Conservation (phyloP, 2,329 filamentous ascomycete species). For the Fonsecaea nubica region DNA sequence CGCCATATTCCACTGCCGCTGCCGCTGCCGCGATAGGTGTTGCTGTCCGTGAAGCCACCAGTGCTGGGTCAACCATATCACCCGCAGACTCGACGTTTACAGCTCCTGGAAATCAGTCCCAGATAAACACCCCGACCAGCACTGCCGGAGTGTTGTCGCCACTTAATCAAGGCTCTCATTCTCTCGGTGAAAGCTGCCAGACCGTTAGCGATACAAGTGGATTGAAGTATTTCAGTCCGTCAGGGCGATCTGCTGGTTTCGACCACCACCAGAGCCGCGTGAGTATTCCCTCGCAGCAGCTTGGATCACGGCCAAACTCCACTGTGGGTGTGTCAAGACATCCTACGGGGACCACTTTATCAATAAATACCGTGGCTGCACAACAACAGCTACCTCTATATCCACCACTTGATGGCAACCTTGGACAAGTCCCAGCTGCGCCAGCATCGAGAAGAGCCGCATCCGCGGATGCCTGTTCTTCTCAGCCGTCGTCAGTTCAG, state of each 20-base stretch:
- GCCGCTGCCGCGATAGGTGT: conserved; percentile 10
- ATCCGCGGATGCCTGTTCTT: conserved; percentile 52
- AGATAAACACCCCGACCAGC: conserved; percentile 30
- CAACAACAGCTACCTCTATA: conserved; percentile 14
- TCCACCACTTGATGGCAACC: conserved; percentile 4
- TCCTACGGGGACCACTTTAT: conserved; percentile 16
- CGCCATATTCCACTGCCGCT: conserved; percentile 36
- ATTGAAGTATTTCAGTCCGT: conserved; percentile 12
- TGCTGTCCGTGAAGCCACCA: conserved; percentile 21
- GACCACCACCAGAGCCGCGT: conserved; percentile 17
- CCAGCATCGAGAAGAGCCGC: conserved; percentile 53
- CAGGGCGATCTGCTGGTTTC: conserved; percentile 9
- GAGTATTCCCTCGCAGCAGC: conserved; percentile 20
- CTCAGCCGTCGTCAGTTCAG: conserved; percentile 45
- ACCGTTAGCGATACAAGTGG: not conserved
- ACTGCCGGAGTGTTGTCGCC: conserved; percentile 32
- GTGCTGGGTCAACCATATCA: conserved; percentile 31
- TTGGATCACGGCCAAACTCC: conserved; percentile 18
- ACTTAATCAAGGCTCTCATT: conserved; percentile 13
- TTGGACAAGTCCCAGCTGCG: conserved; percentile 39
- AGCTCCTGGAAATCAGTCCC: conserved; percentile 21
- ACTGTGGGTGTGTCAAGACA: conserved; percentile 22
- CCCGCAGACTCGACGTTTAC: conserved; percentile 32
- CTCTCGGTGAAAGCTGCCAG: conserved; percentile 18
- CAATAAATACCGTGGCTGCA: conserved; percentile 31